Evolutionary conservation across 495 filamentous ascomycete genomes (phyloP).

Genomic region (Neurospora sp.): DNA sequence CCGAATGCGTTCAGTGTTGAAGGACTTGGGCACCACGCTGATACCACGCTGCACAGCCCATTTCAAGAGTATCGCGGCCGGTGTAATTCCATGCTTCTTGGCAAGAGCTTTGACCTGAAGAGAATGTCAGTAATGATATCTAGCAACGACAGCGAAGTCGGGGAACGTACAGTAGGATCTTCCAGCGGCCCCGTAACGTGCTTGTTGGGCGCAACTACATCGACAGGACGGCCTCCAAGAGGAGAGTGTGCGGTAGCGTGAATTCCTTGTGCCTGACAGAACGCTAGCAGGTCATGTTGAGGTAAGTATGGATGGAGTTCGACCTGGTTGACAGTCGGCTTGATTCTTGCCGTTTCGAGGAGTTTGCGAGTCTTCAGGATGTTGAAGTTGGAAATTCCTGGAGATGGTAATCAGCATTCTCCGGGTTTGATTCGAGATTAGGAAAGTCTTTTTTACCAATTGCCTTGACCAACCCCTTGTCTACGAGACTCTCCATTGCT

Average conservation of each 20-base stretch:
- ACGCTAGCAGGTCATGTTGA: conserved; percentile 37
- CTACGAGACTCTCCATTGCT: conserved; percentile 26
- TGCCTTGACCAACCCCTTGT: conserved; percentile 19
- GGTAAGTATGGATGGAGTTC: conserved; percentile 33
- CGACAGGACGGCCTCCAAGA: conserved; percentile 37
- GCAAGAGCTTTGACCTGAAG: conserved; percentile 20
- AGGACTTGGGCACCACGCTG: conserved; percentile 31
- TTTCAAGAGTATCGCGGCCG: conserved; percentile 26
- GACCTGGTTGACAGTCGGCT: conserved; percentile 31
- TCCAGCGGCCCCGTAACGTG: conserved; percentile 20
- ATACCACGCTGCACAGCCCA: conserved; percentile 27
- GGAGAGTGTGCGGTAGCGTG: conserved; percentile 58
- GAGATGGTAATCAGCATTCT: background rate
- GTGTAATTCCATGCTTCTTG: conserved; percentile 10
- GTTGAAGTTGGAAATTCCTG: conserved; percentile 32
- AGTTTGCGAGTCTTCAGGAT: conserved; percentile 23
- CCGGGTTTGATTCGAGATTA: background rate
- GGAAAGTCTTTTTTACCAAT: conserved; percentile 18
- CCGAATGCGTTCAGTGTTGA: conserved; percentile 50
- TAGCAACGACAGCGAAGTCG: background rate
- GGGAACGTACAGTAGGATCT: conserved; percentile 11
- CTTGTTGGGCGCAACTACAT: conserved; percentile 14
- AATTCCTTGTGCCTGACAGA: conserved; percentile 45
- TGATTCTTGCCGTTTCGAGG: conserved; percentile 19
- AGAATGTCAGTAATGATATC: background rate